Evolutionary conservation across 257 asterid species (phyloP).

Genomic region (Plantago major): DNA sequence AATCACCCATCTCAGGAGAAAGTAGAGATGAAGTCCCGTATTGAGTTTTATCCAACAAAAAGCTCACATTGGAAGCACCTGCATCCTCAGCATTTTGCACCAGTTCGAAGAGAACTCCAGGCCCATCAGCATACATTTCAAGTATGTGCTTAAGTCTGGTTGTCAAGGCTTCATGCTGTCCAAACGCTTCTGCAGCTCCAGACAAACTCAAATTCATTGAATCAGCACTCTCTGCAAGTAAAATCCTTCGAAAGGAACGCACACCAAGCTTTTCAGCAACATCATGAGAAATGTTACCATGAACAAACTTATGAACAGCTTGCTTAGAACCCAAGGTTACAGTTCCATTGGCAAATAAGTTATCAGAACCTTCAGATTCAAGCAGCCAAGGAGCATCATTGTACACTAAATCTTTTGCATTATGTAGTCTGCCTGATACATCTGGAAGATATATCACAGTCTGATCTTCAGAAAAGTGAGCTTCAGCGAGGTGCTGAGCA

Average conservation of each 20-base stretch:
- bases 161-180: constrained; percentile 95
- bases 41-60: constrained; percentile 88
- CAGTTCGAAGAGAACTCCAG: constrained; percentile 84
- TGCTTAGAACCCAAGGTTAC: constrained; percentile 47
- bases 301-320: constrained; percentile 74
- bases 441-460: constrained; percentile 75
- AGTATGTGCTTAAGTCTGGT: constrained; percentile 95
- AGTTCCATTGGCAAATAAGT: constrained; percentile 46
- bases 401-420: constrained; percentile 64
- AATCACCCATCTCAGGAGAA: constrained; percentile 97
- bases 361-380: constrained; percentile 58
- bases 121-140: constrained; percentile 99
- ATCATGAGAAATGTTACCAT: constrained; percentile 88
- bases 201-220: constrained; percentile 94
- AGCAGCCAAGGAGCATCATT: constrained; percentile 99
- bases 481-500: constrained; percentile 89
- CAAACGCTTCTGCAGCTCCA: constrained; percentile 99
- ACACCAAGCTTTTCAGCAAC: constrained; percentile 98
- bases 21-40: constrained; percentile 91
- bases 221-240: constrained; percentile 95
- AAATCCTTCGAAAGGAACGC: constrained; percentile 78
- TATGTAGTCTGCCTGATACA: constrained; percentile 62
- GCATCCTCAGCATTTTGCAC: constrained; percentile 99
- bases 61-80: constrained; percentile 75
- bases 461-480: constrained; percentile 53